phyloP scores from a whole-genome alignment of 768 basidiomycete genomes.

The Leccinum arenicola region DNA sequence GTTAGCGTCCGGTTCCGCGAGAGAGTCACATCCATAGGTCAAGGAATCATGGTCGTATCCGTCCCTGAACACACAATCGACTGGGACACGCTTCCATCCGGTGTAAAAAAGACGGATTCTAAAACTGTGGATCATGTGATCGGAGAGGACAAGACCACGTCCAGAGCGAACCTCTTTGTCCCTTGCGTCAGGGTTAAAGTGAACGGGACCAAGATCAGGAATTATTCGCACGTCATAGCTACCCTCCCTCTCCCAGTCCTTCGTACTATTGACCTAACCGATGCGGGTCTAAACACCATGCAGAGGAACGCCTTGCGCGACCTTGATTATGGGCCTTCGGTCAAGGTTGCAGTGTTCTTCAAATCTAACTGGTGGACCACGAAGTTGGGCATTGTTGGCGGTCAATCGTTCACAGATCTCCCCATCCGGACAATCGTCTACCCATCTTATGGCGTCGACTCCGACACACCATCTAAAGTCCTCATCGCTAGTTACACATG shows the following conservation, averaged over 20 bases:
- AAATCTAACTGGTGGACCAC: conserved; percentile 42
- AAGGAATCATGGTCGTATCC: conserved; percentile 6
- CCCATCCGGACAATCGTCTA: no score
- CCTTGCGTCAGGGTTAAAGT: conserved; percentile 10
- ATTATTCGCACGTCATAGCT: conserved; percentile 42
- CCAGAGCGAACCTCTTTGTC: neutral
- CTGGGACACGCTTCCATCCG: neutral
- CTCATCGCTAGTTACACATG: conserved; percentile 43
- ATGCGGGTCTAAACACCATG: conserved; percentile 22
- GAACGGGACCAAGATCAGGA: conserved; percentile 1
- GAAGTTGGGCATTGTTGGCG: conserved; percentile 35
- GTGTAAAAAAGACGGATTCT: neutral
- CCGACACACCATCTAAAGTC: conserved; percentile 20
- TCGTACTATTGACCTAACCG: conserved; percentile 33
- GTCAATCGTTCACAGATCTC: conserved; percentile 41
- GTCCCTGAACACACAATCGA: neutral
- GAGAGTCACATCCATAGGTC: conserved; percentile 19
- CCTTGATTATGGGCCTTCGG: conserved; percentile 35
- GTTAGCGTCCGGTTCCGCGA: conserved; percentile 13
- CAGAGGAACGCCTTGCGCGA: conserved; percentile 39
- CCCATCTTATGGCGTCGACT: conserved; percentile 31
- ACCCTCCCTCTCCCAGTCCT: conserved; percentile 40
- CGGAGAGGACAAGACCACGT: neutral
- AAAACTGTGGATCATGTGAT: neutral
- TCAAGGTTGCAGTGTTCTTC: conserved; percentile 46